Conservation (phyloP, 129 eudicot genomes). For the sunflower (Helianthus annuus) region DNA sequence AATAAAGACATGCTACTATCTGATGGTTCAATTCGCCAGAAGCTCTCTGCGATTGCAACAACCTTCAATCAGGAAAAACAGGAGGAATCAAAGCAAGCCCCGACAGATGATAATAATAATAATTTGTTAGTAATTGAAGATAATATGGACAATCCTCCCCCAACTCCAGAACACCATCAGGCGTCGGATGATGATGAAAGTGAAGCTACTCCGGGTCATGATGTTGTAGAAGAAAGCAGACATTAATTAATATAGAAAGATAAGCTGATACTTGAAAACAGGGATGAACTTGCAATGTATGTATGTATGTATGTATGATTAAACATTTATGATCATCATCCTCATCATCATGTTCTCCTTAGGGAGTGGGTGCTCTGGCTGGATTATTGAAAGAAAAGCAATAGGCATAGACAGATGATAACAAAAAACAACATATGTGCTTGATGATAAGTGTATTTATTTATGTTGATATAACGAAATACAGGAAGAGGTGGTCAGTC, state of each 20-base stretch:
- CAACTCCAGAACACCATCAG: conserved; percentile 3
- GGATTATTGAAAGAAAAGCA: too few relatives aligned
- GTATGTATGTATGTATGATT: neutral
- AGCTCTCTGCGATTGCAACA: conserved; percentile 32
- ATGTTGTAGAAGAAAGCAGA: neutral
- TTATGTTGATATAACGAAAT: too few relatives aligned
- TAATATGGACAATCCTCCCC: neutral
- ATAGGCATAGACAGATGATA: too few relatives aligned
- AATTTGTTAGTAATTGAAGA: conserved; percentile 3
- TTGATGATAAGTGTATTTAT: too few relatives aligned
- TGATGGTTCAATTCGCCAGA: conserved; percentile 30
- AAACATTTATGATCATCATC: neutral
- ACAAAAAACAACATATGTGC: too few relatives aligned
- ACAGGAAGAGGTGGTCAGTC: too few relatives aligned
- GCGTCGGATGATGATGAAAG: conserved; percentile 5
- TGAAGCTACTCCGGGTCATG: conserved; percentile 4
- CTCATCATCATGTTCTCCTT: neutral
- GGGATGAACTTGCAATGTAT: neutral
- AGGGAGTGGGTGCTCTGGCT: too few relatives aligned
- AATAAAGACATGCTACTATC: conserved; percentile 37
- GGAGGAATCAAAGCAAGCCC: conserved; percentile 23
- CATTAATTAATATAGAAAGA: too few relatives aligned
- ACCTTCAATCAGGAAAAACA: conserved; percentile 37
- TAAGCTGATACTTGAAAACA: neutral
- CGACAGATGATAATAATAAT: neutral